Conservation (phyloP, 192 early-diverging fungal species). For the Pilaira anomala region DNA sequence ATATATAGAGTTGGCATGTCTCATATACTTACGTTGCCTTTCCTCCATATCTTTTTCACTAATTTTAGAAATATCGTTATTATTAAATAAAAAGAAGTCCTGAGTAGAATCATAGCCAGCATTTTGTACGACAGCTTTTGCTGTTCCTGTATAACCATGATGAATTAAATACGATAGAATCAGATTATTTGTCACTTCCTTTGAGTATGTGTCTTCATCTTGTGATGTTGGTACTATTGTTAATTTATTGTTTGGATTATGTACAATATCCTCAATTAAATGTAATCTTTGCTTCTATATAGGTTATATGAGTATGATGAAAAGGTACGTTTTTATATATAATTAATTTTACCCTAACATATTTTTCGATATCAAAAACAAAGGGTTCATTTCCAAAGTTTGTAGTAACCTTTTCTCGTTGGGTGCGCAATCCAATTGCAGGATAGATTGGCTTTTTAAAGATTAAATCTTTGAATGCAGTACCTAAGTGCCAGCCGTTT, state of each 20-base stretch:
- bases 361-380: slow-evolving; percentile 68
- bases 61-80: background rate
- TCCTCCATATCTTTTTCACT: slow-evolving; percentile 12
- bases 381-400: slow-evolving; percentile 79
- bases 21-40: background rate
- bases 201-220: background rate
- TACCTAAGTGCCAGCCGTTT: slow-evolving; percentile 76
- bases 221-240: background rate
- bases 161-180: slow-evolving; percentile 83
- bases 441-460: slow-evolving; percentile 57
- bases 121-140: slow-evolving; percentile 53
- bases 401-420: slow-evolving; percentile 66
- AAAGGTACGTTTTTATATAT: background rate
- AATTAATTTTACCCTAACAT: slow-evolving; percentile 50
- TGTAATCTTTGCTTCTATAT: slow-evolving; percentile 12
- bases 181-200: slow-evolving; percentile 50
- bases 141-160: slow-evolving; percentile 77
- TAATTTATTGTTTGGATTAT: background rate
- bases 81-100: background rate
- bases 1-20: background rate
- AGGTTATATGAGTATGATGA: background rate
- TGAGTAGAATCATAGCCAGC: background rate
- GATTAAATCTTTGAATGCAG: slow-evolving; percentile 48
- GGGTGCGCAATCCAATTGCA: slow-evolving; percentile 69
- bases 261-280: slow-evolving; percentile 12